Evolutionary conservation across 2,329 filamentous ascomycete species (phyloP).

Genomic region (Westerdykella aurantiaca): DNA sequence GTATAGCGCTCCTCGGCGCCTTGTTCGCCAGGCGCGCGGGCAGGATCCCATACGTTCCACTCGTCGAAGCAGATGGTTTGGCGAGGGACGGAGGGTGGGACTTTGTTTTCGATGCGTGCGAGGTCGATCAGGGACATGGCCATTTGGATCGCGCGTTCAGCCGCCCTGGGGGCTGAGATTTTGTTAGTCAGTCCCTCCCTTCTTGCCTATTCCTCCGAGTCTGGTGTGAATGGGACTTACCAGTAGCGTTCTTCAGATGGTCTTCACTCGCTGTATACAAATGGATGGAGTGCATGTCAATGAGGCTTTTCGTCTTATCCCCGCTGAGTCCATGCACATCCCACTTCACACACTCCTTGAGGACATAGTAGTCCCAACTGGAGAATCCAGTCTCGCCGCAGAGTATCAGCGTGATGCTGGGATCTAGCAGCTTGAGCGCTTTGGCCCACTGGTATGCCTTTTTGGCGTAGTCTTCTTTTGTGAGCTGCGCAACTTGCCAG

Average conservation of each 20-base stretch:
- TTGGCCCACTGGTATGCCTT: slow-evolving; percentile 68
- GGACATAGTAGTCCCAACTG: slow-evolving; percentile 67
- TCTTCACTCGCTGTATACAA: slow-evolving; percentile 61
- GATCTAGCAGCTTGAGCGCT: slow-evolving; percentile 65
- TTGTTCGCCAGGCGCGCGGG: slow-evolving; percentile 60
- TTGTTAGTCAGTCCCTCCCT: neutral
- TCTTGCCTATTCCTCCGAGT: too few species aligned
- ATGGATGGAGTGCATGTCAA: slow-evolving; percentile 79
- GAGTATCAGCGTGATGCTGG: slow-evolving; percentile 62
- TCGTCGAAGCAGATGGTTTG: slow-evolving; percentile 77
- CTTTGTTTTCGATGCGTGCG: slow-evolving; percentile 62
- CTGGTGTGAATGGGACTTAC: slow-evolving; percentile 2
- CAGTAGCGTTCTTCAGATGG: slow-evolving; percentile 34
- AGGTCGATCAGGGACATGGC: slow-evolving; percentile 65
- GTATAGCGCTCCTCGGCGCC: slow-evolving; percentile 66
- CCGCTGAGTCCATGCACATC: slow-evolving; percentile 47
- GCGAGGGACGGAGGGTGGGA: slow-evolving; percentile 53
- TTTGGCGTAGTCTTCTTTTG: slow-evolving; percentile 63
- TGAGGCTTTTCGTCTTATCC: slow-evolving; percentile 46
- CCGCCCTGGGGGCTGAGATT: slow-evolving; percentile 59
- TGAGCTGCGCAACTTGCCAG: slow-evolving; percentile 64
- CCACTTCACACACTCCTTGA: slow-evolving; percentile 60
- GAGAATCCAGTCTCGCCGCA: slow-evolving; percentile 66
- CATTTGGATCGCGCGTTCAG: slow-evolving; percentile 69
- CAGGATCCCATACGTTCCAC: slow-evolving; percentile 79